Percentiles rank a stretch among this genome's conserved stretches.
Conservation (phyloP, 169 alveolate genomes). For the Toxoplasma gondii region DNA sequence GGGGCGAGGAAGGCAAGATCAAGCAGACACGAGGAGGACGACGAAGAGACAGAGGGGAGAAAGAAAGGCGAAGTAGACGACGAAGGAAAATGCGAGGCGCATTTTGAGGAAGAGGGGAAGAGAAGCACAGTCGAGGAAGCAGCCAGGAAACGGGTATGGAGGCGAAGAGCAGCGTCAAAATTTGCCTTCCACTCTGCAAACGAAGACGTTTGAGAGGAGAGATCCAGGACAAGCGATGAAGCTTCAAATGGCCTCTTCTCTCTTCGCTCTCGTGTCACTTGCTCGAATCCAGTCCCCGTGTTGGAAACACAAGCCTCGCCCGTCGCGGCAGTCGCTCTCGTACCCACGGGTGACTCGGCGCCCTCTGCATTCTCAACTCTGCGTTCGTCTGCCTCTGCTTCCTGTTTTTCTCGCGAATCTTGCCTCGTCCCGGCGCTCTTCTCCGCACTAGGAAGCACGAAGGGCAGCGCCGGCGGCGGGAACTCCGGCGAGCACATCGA, state of each 20-base stretch:
- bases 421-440: not conserved
- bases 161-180: constrained; percentile 10
- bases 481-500: not conserved
- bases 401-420: not conserved
- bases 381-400: not conserved
- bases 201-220: not conserved
- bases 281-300: no score
- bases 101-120: not conserved
- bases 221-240: not conserved
- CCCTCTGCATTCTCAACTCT: no score
- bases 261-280: not conserved
- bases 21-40: constrained; percentile 7
- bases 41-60: not conserved
- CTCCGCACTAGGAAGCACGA: not conserved
- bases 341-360: no score
- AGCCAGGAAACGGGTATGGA: not conserved
- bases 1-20: constrained; percentile 31
- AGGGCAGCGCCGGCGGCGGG: constrained; percentile 22
- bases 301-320: no score
- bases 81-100: not conserved
- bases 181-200: not conserved
- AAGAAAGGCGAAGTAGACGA: not conserved
- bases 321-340: no score
- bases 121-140: not conserved
- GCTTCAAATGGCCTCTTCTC: not conserved